Base-by-base conservation (phyloP, 257 asterid species). In the Gardenia jasminoides region DNA sequence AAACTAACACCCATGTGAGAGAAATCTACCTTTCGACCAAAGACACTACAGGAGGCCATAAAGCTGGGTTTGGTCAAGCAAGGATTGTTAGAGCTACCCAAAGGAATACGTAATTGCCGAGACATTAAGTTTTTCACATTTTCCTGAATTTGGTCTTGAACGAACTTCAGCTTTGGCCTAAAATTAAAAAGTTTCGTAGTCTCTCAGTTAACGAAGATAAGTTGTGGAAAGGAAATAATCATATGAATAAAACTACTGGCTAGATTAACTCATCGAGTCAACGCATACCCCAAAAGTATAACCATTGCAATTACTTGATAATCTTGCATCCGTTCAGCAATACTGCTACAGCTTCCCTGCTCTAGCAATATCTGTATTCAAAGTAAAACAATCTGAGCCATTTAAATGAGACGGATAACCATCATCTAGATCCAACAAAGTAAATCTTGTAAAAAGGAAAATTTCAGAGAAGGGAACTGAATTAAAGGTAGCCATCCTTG, bases 231-330 rank as follows among this genome's bases (percentile, higher is more conserved):
- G 43, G 31, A 47, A 66, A 59, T 50, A 47, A 73, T 67, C 47
- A 77, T 6, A 68, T 31, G 46, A 79, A 16, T 10, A 78, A 43
- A 67, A n/a, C 31, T n/a, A 33, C 28, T 48, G 69, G 56, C 47
- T 19, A 19, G 3, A 54, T 22, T 16, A 54, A 54, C 17, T 19
- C 20, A 54, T 7, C 20, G 61, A 6, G 7, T 17, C 68, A 20
- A 58, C 52, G 75, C 88, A 72, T 88, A 93, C 98, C 99, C 99
- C 87, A 89, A 78, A 83, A 96, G 86, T 30, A 93, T 88, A 66
- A 96, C 85, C 98, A 88, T 93, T 64, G 98, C 97, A 77, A 92
- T 85, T 70, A 90, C 93, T 85, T 93, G 96, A 82, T 95, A 96
- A 67, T 85, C 93, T 67, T 90, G 92, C 92, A n/a, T 76, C 72